Base-by-base conservation (phyloP, 306 rosid genomes). In the Corylus avellana region DNA sequence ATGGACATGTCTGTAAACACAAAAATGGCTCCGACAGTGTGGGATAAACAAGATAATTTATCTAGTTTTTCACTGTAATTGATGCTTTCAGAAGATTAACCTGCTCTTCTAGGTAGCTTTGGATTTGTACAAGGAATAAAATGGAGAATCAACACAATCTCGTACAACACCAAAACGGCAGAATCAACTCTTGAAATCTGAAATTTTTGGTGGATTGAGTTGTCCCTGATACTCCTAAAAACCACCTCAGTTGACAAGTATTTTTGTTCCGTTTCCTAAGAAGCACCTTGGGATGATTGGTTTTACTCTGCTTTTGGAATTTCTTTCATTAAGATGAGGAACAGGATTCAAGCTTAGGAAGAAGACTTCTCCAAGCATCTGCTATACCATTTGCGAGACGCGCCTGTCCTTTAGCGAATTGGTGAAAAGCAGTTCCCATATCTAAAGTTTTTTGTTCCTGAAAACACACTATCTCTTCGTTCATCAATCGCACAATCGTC, bases 341-440 rank as follows among this genome's bases (percentile, higher is more conserved):
- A 77, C 91, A 87, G 25, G 90, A 84, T 70, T 96, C 99, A 10
- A 96, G 97, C 89, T 96, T 96, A 47, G 99, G 99, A 68, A 93
- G 91, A 77, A 96, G 91, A 87, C 98, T 93, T 81, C 94, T 85
- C 99, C 98, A 96, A 0, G 98, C 98, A 58, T 89, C 96, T 2
- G 98, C 99, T 62, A 93, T 90, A 47, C 90, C 81, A 29, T 89
- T 96, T 25, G 99, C 94, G 39, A 93, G 85, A 63, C 93, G 96
- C 4, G 97, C 98, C 88, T 96, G 99, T 27, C 99, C 98, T 84
- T 87, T 91, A 35, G 99, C 99, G 74, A 96, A 96, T 86, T 93
- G 98, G 18, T 96, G 97, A 84, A 96, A 96, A 78, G 98, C 96
- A 48, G 90, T 79, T 54, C 98, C 99, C 93, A 96, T 82, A 70